These are phyloP conservation scores for Neonectria magnoliae DNA, from an alignment of 2,329 filamentous ascomycete genomes.

Conservation along the genomic window DNA sequence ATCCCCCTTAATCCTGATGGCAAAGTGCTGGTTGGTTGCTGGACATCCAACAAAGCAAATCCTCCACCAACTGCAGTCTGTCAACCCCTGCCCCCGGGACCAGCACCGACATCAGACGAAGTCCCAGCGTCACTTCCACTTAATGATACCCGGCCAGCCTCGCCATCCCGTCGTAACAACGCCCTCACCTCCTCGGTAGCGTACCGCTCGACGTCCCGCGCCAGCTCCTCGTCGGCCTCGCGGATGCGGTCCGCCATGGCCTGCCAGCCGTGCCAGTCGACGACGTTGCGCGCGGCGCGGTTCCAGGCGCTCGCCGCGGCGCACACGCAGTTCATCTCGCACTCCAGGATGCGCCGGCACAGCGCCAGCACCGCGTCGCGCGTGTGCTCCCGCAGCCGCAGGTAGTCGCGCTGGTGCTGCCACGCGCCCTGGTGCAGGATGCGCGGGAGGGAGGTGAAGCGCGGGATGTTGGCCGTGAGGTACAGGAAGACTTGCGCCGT, in stretches of 20 bases:
- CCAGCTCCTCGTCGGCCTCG: slow-evolving; percentile 42
- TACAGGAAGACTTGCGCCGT: slow-evolving; percentile 45
- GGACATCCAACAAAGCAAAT: neutral
- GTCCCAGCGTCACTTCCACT: neutral
- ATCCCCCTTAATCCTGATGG: neutral
- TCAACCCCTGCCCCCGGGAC: neutral
- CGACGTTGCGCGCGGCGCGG: slow-evolving; percentile 49
- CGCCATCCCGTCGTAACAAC: slow-evolving; percentile 31
- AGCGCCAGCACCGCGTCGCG: slow-evolving; percentile 41
- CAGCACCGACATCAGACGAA: slow-evolving; percentile 4
- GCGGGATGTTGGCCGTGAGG: slow-evolving; percentile 46
- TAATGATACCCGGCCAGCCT: neutral
- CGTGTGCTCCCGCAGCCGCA: slow-evolving; percentile 30
- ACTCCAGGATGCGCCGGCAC: slow-evolving; percentile 48
- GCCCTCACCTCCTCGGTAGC: slow-evolving; percentile 28
- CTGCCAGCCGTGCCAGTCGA: slow-evolving; percentile 47
- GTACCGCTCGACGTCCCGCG: slow-evolving; percentile 34
- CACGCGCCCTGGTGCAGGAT: slow-evolving; percentile 37
- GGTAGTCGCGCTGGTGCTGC: slow-evolving; percentile 31
- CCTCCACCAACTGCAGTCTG: neutral
- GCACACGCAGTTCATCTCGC: slow-evolving; percentile 54
- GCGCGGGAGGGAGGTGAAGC: slow-evolving; percentile 47
- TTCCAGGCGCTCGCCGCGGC: slow-evolving; percentile 52
- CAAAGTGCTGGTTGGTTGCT: neutral
- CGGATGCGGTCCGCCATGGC: slow-evolving; percentile 41